Percentiles rank a stretch among this genome's conserved stretches.
These are phyloP conservation scores for Lagenaria siceraria DNA, from an alignment of 306 rosid genomes.

Conservation along the genomic window DNA sequence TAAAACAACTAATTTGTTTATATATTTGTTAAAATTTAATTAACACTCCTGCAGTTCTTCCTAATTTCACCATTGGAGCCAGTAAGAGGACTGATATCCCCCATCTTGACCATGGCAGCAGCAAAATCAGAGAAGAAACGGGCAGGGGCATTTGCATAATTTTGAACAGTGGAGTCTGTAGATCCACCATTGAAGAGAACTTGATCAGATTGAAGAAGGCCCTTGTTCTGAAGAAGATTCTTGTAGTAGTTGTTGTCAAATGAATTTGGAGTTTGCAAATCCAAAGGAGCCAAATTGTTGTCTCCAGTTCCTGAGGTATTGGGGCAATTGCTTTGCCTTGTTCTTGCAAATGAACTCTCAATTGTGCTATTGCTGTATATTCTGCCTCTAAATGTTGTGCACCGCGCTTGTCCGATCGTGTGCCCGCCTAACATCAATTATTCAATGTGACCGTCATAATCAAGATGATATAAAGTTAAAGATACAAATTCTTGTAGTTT, in stretches of 20 bases:
- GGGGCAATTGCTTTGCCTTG: constrained; percentile 50
- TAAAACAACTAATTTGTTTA: background rate
- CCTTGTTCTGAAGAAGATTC: constrained; percentile 47
- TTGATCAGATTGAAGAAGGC: constrained; percentile 85
- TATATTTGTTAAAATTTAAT: constrained; percentile 15
- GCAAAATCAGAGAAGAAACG: constrained; percentile 47
- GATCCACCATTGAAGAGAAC: constrained; percentile 63
- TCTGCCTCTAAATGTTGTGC: constrained; percentile 42
- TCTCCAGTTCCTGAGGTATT: constrained; percentile 53
- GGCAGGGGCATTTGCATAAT: constrained; percentile 18
- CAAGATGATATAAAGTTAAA: no score
- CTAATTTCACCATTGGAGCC: constrained; percentile 71
- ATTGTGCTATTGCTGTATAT: constrained; percentile 52
- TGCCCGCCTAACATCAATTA: constrained; percentile 36
- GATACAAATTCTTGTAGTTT: no score
- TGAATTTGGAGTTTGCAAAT: constrained; percentile 33
- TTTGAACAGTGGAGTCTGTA: constrained; percentile 41
- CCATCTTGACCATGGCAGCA: constrained; percentile 68
- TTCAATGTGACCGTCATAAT: background rate
- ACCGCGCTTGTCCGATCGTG: constrained; percentile 83
- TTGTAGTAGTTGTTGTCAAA: constrained; percentile 69
- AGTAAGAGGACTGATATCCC: constrained; percentile 69
- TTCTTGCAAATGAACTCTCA: constrained; percentile 29
- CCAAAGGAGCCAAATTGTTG: constrained; percentile 78
- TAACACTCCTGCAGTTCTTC: constrained; percentile 52